phyloP scores from a whole-genome alignment of 371 early-diverging fungal species.

The Umbelopsis sp. region DNA sequence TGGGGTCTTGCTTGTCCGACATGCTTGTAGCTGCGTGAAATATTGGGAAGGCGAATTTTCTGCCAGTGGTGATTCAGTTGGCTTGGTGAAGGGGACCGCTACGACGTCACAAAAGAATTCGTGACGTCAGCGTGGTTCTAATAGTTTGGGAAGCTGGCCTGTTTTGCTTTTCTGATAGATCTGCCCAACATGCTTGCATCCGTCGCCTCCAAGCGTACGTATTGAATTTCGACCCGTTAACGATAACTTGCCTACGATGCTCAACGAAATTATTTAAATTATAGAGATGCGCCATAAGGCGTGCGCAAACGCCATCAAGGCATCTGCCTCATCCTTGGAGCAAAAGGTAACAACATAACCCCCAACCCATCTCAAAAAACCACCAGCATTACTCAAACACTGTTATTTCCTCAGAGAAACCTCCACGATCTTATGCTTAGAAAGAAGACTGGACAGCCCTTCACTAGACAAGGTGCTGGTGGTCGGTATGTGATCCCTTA shows the following conservation, averaged over 20 bases:
- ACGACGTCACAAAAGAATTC: conserved; percentile 7
- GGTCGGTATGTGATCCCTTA: conserved; percentile 60
- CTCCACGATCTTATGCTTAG: conserved; percentile 71
- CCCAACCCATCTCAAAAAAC: neutral
- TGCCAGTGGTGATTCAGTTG: neutral
- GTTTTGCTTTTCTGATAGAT: conserved; percentile 16
- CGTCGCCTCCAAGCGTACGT: conserved; percentile 18
- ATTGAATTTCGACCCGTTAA: too few species aligned
- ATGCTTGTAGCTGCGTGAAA: conserved; percentile 8
- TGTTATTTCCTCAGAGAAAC: conserved; percentile 52
- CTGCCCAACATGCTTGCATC: conserved; percentile 19
- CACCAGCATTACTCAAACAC: neutral
- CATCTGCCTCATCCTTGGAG: conserved; percentile 18
- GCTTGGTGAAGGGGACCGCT: neutral
- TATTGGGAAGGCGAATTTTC: too few species aligned
- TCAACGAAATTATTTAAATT: neutral
- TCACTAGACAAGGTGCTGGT: conserved; percentile 68
- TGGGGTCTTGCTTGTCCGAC: conserved; percentile 6
- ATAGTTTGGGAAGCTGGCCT: neutral
- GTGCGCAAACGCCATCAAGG: conserved; percentile 19
- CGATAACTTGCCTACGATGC: neutral
- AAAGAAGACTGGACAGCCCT: conserved; percentile 70
- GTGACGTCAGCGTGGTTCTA: neutral
- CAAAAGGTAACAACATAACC: conserved; percentile 17
- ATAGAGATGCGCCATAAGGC: conserved; percentile 19